Evolutionary conservation across 345 rosid genomes (phyloP), one percentile per base, ranked within the genome.

Genomic region (Eucalyptus urophylla): DNA sequence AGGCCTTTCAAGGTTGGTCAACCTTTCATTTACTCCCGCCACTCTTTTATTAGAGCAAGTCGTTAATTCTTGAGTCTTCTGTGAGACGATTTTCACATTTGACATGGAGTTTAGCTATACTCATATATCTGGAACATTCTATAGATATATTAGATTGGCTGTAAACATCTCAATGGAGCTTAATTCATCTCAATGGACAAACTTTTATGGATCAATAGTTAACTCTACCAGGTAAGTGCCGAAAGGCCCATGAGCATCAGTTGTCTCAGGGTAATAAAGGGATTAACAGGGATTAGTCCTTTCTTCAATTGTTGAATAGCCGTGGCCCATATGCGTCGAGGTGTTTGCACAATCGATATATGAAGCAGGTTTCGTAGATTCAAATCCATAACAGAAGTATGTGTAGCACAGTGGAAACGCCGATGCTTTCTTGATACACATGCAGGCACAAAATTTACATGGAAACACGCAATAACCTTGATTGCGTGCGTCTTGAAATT

Each of bases 1-100:
- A 90, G 89, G 92, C 88, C 93, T 98, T 92, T 96, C 96, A 16
- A 91, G 97, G 99, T 97, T 90, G 53, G 95, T 90, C 89, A 81
- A 4, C 83, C 83, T 76, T 76, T 76, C 27, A 40, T 76, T 37
- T 58, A 47, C 72, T 44, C 87, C 44, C 45, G 9, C 51, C 40
- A 6, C 62, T 25, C 15, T 86, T 45, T 56, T 76, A 60, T 60
- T 24, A 37, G 47, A 76, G 83, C 15, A 10, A 76, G 27, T 76
- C 43, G 83, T 37, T 21, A 10, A 76, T 3, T 37, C 27, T 40
- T 37, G 83, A 76, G 83, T 16, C 45, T 11, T 2, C 6, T 19
- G 45, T 37, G 83, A 76, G 83, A 76, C 8, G 47, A 76, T 10
- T 37, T 72, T 69, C 8, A 33, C 44, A 72, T 33, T 33, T 72